Percentiles rank a stretch among this genome's conserved stretches.
phyloP scores from a whole-genome alignment of 2,329 filamentous ascomycete genomes.

The Coleophoma eucalyptorum region DNA sequence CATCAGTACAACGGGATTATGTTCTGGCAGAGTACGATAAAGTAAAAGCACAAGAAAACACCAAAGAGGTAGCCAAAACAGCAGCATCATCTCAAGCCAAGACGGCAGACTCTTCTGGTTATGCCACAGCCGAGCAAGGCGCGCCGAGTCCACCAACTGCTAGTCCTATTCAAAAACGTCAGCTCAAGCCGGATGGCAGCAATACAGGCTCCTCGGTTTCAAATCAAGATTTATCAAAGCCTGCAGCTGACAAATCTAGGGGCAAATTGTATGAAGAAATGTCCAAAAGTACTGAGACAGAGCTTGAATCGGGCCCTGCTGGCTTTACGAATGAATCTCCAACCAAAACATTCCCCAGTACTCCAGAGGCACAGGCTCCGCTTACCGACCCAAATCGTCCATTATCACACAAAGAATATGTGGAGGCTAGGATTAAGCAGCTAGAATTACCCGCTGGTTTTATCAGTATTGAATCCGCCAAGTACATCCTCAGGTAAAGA shows the following conservation, averaged over 20 bases:
- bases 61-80: slow-evolving; percentile 1
- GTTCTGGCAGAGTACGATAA: slow-evolving; percentile 37
- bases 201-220: background rate
- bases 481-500: slow-evolving; percentile 61
- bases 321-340: slow-evolving; percentile 5
- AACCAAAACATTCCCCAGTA: slow-evolving; percentile 3
- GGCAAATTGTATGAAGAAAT: background rate
- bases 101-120: background rate
- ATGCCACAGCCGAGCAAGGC: too few species aligned
- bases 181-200: background rate
- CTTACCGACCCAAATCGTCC: slow-evolving; percentile 19
- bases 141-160: too few species aligned
- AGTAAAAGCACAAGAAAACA: slow-evolving; percentile 33
- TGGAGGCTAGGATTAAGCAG: slow-evolving; percentile 38
- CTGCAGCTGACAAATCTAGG: background rate
- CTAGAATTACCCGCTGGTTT: slow-evolving; percentile 49
- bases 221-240: background rate
- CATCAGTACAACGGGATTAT: slow-evolving; percentile 36
- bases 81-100: background rate
- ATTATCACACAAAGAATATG: slow-evolving; percentile 49
- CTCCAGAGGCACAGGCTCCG: background rate
- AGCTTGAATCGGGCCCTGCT: slow-evolving; percentile 12
- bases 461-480: slow-evolving; percentile 35
- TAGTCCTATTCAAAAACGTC: background rate
- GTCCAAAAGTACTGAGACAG: slow-evolving; percentile 14